A percentile compares a stretch with the other conserved stretches of the same genome.
These are phyloP conservation scores for Colletotrichum sidae DNA, from an alignment of 2,329 filamentous ascomycete species.

Conservation along the genomic window DNA sequence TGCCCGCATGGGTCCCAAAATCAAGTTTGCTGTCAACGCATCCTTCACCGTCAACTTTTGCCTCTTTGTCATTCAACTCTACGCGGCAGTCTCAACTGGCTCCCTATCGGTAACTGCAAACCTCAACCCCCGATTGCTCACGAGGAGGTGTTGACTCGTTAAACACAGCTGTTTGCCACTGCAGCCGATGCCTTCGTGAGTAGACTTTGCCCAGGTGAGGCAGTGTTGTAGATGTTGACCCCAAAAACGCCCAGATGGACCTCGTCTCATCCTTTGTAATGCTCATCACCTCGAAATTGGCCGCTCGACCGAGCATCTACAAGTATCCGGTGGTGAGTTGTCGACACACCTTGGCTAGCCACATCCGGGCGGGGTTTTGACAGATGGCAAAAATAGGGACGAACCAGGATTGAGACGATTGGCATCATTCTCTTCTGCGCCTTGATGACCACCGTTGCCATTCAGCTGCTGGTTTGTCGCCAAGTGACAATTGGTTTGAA, in stretches of 20 bases:
- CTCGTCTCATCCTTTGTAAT: slow-evolving; percentile 73
- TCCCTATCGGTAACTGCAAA: slow-evolving; percentile 59
- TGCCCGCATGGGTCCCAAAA: slow-evolving; percentile 60
- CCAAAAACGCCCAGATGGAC: slow-evolving; percentile 59
- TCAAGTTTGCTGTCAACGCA: slow-evolving; percentile 65
- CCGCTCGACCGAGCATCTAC: slow-evolving; percentile 69
- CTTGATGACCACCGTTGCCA: slow-evolving; percentile 74
- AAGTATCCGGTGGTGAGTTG: slow-evolving; percentile 68
- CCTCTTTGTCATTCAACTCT: slow-evolving; percentile 68
- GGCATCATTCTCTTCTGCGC: slow-evolving; percentile 75
- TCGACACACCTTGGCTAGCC: slow-evolving; percentile 3
- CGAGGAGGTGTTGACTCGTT: slow-evolving; percentile 30
- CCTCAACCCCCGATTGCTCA: slow-evolving; percentile 5
- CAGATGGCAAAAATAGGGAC: slow-evolving; percentile 53
- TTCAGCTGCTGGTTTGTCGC: slow-evolving; percentile 66
- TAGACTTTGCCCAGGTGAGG: slow-evolving; percentile 34
- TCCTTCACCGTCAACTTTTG: slow-evolving; percentile 64
- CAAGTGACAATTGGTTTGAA: slow-evolving; percentile 34
- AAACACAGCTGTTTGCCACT: slow-evolving; percentile 67
- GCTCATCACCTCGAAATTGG: slow-evolving; percentile 69
- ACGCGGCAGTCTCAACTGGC: slow-evolving; percentile 67
- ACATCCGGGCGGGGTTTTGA: slow-evolving; percentile 11
- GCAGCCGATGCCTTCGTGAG: slow-evolving; percentile 71
- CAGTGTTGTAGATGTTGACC: slow-evolving; percentile 35
- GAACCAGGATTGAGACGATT: slow-evolving; percentile 72